A percentile compares a stretch with the other conserved stretches of the same genome.
Conservation (phyloP, 305 asterid species). For the Plantago coronopus region DNA sequence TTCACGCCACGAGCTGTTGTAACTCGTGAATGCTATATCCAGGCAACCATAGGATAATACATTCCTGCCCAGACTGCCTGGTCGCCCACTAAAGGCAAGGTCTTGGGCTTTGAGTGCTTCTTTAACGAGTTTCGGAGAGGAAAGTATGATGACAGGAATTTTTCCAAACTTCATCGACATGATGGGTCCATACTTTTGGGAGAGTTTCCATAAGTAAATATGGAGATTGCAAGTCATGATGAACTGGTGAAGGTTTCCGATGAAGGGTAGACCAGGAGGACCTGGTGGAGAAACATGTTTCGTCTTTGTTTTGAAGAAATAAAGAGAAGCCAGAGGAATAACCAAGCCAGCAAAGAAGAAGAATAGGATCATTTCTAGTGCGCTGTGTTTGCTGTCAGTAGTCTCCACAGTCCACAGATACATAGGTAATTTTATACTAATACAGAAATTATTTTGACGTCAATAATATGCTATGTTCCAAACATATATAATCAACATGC, state of each 20-base stretch:
- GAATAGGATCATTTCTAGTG: neutral
- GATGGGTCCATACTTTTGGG: conserved; percentile 38
- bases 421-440: no score
- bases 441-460: no score
- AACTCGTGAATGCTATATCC: no score
- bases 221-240: conserved; percentile 25
- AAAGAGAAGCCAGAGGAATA: conserved; percentile 4
- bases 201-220: conserved; percentile 25
- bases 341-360: conserved; percentile 8
- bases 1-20: no score
- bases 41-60: no score
- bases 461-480: no score
- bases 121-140: conserved; percentile 31
- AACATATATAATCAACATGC: no score
- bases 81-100: no score
- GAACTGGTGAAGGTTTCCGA: conserved; percentile 46
- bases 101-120: conserved; percentile 35
- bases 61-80: no score
- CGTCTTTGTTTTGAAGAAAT: neutral
- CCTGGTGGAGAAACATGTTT: conserved; percentile 30
- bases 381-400: neutral
- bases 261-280: conserved; percentile 43
- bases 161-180: conserved; percentile 41
- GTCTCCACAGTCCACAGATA: neutral
- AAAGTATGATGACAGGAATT: conserved; percentile 24